Conservation (phyloP, 768 basidiomycete genomes). For the Rubroboletus satanas region DNA sequence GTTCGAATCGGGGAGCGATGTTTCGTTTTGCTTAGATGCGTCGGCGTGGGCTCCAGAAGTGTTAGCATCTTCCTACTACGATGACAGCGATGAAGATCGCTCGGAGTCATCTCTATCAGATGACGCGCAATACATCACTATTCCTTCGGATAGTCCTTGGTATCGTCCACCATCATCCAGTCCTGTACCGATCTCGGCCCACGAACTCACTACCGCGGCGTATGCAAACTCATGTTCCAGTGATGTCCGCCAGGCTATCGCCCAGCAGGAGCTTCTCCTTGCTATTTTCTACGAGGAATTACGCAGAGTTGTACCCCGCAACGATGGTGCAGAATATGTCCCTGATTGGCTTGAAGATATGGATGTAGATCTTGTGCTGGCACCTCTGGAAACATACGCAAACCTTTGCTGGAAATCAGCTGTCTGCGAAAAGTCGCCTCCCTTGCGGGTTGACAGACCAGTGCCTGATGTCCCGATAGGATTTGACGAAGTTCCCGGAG, state of each 20-base stretch:
- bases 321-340: slow-evolving; percentile 13
- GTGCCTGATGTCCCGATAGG: slow-evolving; percentile 29
- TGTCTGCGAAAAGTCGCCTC: slow-evolving; percentile 18
- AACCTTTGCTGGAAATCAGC: slow-evolving; percentile 30
- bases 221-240: slow-evolving; percentile 29
- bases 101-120: slow-evolving; percentile 20
- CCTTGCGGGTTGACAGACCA: slow-evolving; percentile 7
- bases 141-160: slow-evolving; percentile 39
- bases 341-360: slow-evolving; percentile 27
- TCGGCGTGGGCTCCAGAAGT: slow-evolving; percentile 20
- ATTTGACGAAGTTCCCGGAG: slow-evolving; percentile 22
- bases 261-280: slow-evolving; percentile 32
- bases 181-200: slow-evolving; percentile 22
- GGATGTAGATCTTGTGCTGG: slow-evolving; percentile 28
- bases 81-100: slow-evolving; percentile 20
- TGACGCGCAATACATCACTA: slow-evolving; percentile 38
- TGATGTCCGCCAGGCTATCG: slow-evolving; percentile 32
- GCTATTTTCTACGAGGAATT: slow-evolving; percentile 31
- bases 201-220: slow-evolving; percentile 15
- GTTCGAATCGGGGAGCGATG: slow-evolving; percentile 17
- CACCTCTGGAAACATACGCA: slow-evolving; percentile 27
- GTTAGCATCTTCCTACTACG: slow-evolving; percentile 10
- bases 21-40: slow-evolving; percentile 13
- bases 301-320: slow-evolving; percentile 20
- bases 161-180: slow-evolving; percentile 31